Base-by-base conservation (phyloP, 768 basidiomycete genomes). In the Russula lepida region DNA sequence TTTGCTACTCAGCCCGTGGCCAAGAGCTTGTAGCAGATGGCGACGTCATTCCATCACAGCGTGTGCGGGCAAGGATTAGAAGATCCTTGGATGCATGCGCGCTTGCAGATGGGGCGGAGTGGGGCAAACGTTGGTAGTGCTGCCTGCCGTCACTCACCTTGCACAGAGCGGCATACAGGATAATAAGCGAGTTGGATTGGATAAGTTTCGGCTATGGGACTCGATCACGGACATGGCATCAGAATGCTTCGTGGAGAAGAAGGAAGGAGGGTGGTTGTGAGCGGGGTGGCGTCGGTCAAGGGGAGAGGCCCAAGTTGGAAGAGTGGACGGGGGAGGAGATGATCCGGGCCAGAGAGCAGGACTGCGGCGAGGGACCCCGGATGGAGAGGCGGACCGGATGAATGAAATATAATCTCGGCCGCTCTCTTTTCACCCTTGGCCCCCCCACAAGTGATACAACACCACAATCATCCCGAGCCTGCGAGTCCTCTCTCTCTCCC, bases 231-330 rank as follows among this genome's bases (percentile, higher is more conserved):
- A 44, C 19, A 48, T 55, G 59, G 21, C 25, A 59, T 27, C 52
- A 39, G 30, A 48, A 25, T 30, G 41, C n/a, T 28, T 43, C 35
- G 44, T 47, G 27, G 21, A 48, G 56, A 17, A 25, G 28, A 21
- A 8, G 27, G 15, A 8, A 27, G 15, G 44, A 35, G 28, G 46
- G 54, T 49, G 35, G 35, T 11, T 12, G 35, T 35, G 52, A 58
- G 54, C 63, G 59, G 63, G 60, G 63, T 64, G 63, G 63, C 63
- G 63, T 63, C 53, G 54, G 54, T 32, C 53, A 49, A 47, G 52
- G 47, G 62, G 25, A 1, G 28, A 43, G 19, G 51, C 35, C 51
- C 7, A 54, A 53, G 27, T 47, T 35, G 59, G 59, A 48, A 53
- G 58, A 37, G 27, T 4, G 17, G 25, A 62, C 49, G 54, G 63